Evolutionary conservation across 202 grass and related monocot genomes (phyloP), one percentile per base, ranked within the genome.

Genomic region (Sporobolus alterniflorus): DNA sequence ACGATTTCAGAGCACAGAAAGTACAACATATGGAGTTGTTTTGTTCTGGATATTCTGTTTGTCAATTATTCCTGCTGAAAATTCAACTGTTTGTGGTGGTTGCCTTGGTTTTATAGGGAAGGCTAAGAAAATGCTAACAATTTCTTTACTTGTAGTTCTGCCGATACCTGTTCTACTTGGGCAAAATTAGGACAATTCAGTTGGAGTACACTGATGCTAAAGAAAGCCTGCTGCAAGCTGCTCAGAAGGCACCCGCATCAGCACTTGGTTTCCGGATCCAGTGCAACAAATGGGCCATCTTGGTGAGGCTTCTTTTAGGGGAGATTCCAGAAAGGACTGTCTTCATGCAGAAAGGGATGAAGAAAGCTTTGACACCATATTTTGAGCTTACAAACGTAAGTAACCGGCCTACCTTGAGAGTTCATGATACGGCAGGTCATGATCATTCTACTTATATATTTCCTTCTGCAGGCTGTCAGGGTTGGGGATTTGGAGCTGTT

Each of bases 291-390:
- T 94, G 94, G 94, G 94, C 89, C 75, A 74, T 97, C 30, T 81
- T 97, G 62, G 89, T 97, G 24, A 84, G 94, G 28, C 69, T 97
- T 36, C 84, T 97, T 20, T 82, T 94, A 1, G 94, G 94, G 17
- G 94, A 97, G 80, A 97, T 97, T 63, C 94, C 94, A 18, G 91
- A 97, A 56, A 91, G 94, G 82, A 94, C 94, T 21, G 72, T 94
- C 66, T 97, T 97, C 82, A 97, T 97, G 94, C 94, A 94, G 62
- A 88, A 94, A 67, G 94, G 94, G 44, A 97, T 94, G 94, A 94
- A 97, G 76, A 86, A 89, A 22, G 94, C 94, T 22, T 80, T 97
- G 71, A 78, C 79, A 39, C 94, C 94, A 5, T 97, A 97, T 74
- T 97, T 97, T 73, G 91, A 94, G 78, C 94, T 97, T 59, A 97